Conservation (phyloP, 805 yeast species). For the Yarrowia divulgata region DNA sequence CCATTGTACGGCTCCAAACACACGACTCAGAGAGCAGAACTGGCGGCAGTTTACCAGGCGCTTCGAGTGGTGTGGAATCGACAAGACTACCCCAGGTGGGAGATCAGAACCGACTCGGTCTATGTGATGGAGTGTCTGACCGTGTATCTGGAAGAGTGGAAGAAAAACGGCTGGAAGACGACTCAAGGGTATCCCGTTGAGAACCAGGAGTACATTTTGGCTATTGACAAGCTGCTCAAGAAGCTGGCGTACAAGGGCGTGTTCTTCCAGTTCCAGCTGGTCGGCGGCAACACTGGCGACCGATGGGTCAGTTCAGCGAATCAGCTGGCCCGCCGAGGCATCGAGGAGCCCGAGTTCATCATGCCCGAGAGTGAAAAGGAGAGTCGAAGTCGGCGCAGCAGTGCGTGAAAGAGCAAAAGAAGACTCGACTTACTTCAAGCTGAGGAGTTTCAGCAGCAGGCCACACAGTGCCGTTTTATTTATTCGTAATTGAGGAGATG, state of each 20-base stretch:
- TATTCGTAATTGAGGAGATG: neutral
- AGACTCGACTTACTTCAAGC: neutral
- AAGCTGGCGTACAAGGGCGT: constrained; percentile 45
- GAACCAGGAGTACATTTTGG: constrained; percentile 61
- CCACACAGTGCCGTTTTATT: neutral
- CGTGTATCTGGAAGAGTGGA: constrained; percentile 67
- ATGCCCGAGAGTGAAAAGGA: constrained; percentile 34
- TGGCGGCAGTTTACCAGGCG: constrained; percentile 69
- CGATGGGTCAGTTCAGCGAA: constrained; percentile 5
- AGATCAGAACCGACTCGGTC: constrained; percentile 72
- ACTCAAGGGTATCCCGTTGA: constrained; percentile 56
- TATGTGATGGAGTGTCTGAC: constrained; percentile 66
- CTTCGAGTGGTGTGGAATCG: constrained; percentile 52
- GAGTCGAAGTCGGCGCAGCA: constrained; percentile 17
- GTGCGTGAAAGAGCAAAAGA: neutral
- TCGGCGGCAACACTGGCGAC: neutral
- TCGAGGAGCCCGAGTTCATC: constrained; percentile 21
- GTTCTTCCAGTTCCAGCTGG: constrained; percentile 29
- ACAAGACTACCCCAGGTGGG: constrained; percentile 49
- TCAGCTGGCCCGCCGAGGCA: constrained; percentile 10
- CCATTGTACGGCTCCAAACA: constrained; percentile 59
- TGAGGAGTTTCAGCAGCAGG: too few relatives aligned
- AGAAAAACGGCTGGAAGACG: constrained; percentile 60
- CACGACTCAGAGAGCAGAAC: constrained; percentile 85
- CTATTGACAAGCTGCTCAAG: constrained; percentile 52